Conservation (phyloP, 2,329 filamentous ascomycete genomes). For the Colletotrichum spinosum region DNA sequence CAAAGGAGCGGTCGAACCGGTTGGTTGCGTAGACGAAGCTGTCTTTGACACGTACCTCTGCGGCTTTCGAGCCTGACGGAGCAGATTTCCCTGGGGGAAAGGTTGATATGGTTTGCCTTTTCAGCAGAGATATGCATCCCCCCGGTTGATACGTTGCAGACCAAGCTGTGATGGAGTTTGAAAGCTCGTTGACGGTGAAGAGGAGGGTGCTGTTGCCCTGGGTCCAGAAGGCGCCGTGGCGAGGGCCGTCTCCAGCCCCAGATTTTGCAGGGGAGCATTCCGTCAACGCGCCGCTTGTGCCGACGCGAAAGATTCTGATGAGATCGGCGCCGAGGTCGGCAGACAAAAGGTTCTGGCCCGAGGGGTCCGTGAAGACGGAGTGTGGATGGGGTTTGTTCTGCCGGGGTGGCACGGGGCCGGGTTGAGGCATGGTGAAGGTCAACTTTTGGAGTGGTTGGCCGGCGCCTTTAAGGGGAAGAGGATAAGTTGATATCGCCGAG, state of each 20-base stretch:
- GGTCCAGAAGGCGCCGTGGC: conserved; percentile 64
- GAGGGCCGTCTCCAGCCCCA: conserved; percentile 61
- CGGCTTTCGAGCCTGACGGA: conserved; percentile 61
- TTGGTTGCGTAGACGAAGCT: conserved; percentile 72
- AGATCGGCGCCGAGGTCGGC: conserved; percentile 67
- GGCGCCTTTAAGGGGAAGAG: conserved; percentile 49
- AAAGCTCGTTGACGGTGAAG: conserved; percentile 61
- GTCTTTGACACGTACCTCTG: conserved; percentile 64
- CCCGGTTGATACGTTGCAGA: conserved; percentile 56
- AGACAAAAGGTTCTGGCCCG: conserved; percentile 60
- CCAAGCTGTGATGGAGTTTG: conserved; percentile 63
- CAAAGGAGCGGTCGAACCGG: conserved; percentile 69
- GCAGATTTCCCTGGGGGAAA: conserved; percentile 56
- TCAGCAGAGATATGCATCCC: conserved; percentile 58
- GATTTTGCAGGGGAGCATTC: conserved; percentile 56
- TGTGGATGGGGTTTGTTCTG: conserved; percentile 69
- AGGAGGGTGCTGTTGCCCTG: conserved; percentile 44
- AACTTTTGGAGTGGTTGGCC: conserved; percentile 49
- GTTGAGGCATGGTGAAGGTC: conserved; percentile 54
- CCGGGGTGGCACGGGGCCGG: conserved; percentile 58
- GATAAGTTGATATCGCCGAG: conserved; percentile 57
- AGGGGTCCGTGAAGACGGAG: conserved; percentile 60
- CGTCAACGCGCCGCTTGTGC: conserved; percentile 57
- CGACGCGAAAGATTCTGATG: conserved; percentile 64
- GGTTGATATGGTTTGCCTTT: conserved; percentile 59